phyloP scores from a whole-genome alignment of 352 stramenopile species.

The Phytopythium mirpurense region DNA sequence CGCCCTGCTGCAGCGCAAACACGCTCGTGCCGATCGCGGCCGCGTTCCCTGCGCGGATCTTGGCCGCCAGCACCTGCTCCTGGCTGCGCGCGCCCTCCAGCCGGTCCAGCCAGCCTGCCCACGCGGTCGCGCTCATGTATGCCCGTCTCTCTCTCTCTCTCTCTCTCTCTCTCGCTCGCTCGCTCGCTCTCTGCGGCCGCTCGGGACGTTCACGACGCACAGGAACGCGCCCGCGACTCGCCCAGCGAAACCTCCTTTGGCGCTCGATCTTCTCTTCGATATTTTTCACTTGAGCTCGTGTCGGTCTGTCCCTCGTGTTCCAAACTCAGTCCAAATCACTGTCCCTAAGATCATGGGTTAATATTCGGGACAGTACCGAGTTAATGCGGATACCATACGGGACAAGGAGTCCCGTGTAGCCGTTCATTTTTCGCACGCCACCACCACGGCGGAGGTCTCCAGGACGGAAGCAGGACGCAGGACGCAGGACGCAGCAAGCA shows the following conservation, averaged over 20 bases:
- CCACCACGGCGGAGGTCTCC: too few species aligned
- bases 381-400: background rate
- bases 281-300: slow-evolving; percentile 6
- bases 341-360: background rate
- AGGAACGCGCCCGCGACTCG: background rate
- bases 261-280: slow-evolving; percentile 1
- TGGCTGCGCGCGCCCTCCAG: slow-evolving; percentile 70
- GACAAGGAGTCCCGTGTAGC: too few species aligned
- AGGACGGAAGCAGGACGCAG: too few species aligned
- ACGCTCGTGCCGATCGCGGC: slow-evolving; percentile 68
- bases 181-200: too few species aligned
- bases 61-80: slow-evolving; percentile 53
- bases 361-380: background rate
- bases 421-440: too few species aligned
- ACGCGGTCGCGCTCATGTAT: slow-evolving; percentile 62
- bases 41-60: slow-evolving; percentile 63
- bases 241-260: slow-evolving; percentile 1
- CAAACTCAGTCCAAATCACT: background rate
- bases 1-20: slow-evolving; percentile 81
- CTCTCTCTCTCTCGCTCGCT: background rate
- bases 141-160: too few species aligned
- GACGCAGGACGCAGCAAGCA: background rate
- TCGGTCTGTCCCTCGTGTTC: background rate
- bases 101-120: slow-evolving; percentile 77
- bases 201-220: background rate